These are phyloP conservation scores for Penicillium olsonii DNA, from an alignment of 2,329 filamentous ascomycete species.

Conservation along the genomic window DNA sequence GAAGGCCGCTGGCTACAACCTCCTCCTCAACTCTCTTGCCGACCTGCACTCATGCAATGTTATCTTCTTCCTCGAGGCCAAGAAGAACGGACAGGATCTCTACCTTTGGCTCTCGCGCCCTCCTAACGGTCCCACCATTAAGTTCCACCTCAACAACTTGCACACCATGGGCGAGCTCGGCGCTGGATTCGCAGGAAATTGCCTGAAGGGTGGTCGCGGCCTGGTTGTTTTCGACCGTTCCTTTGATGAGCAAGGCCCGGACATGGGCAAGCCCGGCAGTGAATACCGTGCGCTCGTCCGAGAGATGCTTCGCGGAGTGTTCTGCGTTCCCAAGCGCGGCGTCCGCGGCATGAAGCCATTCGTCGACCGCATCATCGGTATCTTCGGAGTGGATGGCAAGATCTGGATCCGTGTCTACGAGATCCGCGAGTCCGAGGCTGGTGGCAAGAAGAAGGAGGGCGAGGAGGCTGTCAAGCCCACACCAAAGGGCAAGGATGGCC, in stretches of 20 bases:
- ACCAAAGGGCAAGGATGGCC: slow-evolving; percentile 51
- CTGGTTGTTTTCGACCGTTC: slow-evolving; percentile 87
- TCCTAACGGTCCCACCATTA: slow-evolving; percentile 76
- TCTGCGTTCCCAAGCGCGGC: slow-evolving; percentile 81
- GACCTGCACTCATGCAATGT: slow-evolving; percentile 93
- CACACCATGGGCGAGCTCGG: slow-evolving; percentile 97
- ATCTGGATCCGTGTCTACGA: slow-evolving; percentile 97
- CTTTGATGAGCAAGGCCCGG: slow-evolving; percentile 74
- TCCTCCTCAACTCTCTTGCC: slow-evolving; percentile 72
- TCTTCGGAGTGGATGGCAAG: slow-evolving; percentile 87
- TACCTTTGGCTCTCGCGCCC: slow-evolving; percentile 93
- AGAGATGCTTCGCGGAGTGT: slow-evolving; percentile 85
- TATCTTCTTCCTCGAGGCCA: slow-evolving; percentile 90
- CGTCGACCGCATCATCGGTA: slow-evolving; percentile 90
- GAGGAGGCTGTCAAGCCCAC: slow-evolving; percentile 42
- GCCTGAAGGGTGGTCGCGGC: slow-evolving; percentile 87
- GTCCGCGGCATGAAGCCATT: slow-evolving; percentile 93
- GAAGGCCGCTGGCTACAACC: slow-evolving; percentile 61
- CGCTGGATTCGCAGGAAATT: slow-evolving; percentile 82
- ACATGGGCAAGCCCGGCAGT: slow-evolving; percentile 63
- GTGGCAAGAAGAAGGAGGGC: slow-evolving; percentile 50
- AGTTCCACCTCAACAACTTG: slow-evolving; percentile 59
- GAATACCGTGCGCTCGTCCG: slow-evolving; percentile 61
- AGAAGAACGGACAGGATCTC: slow-evolving; percentile 84
- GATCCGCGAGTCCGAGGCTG: slow-evolving; percentile 77